Conservation (phyloP, 345 rosid species). For the Boechera stricta region DNA sequence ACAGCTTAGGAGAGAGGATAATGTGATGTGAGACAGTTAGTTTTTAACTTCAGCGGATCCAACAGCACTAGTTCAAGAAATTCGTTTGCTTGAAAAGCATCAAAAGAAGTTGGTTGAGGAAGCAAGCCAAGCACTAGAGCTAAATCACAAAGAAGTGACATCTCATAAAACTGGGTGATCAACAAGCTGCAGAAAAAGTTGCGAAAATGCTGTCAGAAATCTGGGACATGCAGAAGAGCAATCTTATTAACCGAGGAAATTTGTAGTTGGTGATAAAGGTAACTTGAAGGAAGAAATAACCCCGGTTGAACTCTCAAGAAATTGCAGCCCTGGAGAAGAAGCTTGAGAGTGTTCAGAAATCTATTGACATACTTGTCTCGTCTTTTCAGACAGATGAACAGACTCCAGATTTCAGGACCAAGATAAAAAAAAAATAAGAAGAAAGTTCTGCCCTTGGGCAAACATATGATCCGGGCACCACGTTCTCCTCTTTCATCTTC, state of each 20-base stretch:
- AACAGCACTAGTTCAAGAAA: conserved; percentile 78
- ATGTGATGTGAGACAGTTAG: conserved; percentile 52
- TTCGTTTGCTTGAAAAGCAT: conserved; percentile 79
- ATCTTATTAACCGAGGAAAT: conserved; percentile 60
- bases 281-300: conserved; percentile 80
- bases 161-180: conserved; percentile 74
- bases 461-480: conserved; percentile 73
- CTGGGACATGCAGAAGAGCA: conserved; percentile 71
- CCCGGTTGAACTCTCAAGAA: conserved; percentile 77
- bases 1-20: conserved; percentile 57
- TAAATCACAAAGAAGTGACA: conserved; percentile 89
- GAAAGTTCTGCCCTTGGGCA: conserved; percentile 71
- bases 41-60: conserved; percentile 65
- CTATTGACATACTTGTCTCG: conserved; percentile 75
- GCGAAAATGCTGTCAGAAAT: conserved; percentile 87
- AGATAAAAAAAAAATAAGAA: conserved; percentile 57
- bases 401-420: conserved; percentile 62
- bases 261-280: conserved; percentile 53
- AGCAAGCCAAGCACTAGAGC: conserved; percentile 90
- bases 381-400: conserved; percentile 57
- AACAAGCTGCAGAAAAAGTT: conserved; percentile 78
- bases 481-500: conserved; percentile 84
- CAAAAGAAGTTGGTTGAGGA: conserved; percentile 89
- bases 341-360: conserved; percentile 87
- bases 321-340: conserved; percentile 79